Percentiles rank a stretch among this genome's conserved stretches.
These are phyloP conservation scores for Salisapilia sapeloensis DNA, from an alignment of 352 stramenopile species.

Conservation along the genomic window DNA sequence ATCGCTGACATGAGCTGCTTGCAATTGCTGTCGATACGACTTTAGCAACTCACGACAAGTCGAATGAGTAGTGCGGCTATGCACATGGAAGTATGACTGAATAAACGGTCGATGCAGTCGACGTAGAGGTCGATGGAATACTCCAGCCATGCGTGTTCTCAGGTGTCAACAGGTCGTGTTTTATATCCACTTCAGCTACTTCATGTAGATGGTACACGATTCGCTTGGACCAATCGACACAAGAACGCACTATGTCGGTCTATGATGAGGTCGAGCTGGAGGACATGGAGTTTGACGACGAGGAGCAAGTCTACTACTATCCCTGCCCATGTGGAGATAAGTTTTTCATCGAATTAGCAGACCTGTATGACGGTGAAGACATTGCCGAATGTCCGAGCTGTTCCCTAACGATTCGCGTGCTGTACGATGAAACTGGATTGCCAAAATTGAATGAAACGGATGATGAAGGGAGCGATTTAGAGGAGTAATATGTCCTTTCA, in stretches of 20 bases:
- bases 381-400: slow-evolving; percentile 94
- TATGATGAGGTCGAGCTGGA: slow-evolving; percentile 99
- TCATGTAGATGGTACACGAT: no score
- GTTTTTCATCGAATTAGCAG: slow-evolving; percentile 77
- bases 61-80: no score
- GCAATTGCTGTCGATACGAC: slow-evolving; percentile 11
- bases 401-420: slow-evolving; percentile 90
- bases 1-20: not conserved
- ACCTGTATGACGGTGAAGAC: slow-evolving; percentile 91
- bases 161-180: no score
- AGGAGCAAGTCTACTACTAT: slow-evolving; percentile 92
- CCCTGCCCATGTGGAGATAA: slow-evolving; percentile 95
- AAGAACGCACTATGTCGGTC: slow-evolving; percentile 44
- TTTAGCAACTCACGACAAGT: no score
- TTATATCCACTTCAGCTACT: no score
- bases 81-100: no score
- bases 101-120: no score
- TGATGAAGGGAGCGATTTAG: no score
- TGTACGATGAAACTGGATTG: slow-evolving; percentile 87
- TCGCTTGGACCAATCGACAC: no score
- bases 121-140: no score
- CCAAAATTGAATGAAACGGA: slow-evolving; percentile 49
- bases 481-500: no score
- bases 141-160: no score
- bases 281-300: slow-evolving; percentile 94